Conservation (phyloP, 208 protist genomes). For the Crithidia fasciculata region DNA sequence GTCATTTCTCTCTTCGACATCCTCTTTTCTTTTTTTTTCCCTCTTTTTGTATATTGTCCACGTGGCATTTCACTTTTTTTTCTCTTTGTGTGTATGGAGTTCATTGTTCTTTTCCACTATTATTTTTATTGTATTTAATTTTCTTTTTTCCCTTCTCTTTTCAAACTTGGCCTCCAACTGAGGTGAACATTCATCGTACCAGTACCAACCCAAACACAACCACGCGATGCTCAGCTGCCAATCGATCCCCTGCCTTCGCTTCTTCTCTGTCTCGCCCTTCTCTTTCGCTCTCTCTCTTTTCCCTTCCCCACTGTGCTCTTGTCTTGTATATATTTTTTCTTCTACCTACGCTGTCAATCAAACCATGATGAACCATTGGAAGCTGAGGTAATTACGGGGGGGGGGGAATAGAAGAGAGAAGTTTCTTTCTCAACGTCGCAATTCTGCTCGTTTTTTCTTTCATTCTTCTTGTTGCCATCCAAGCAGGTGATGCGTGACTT, state of each 20-base stretch:
- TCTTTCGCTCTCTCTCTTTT: conserved; percentile 19
- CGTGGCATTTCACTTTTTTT: conserved; percentile 5
- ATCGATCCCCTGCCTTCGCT: background rate
- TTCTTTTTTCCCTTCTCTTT: background rate
- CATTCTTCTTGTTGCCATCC: no score
- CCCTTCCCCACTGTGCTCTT: conserved; percentile 8
- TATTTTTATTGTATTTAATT: background rate
- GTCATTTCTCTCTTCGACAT: no score
- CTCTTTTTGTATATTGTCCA: background rate
- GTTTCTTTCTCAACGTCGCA: no score
- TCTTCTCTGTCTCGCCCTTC: no score
- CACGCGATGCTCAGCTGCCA: conserved; percentile 13
- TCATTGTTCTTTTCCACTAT: conserved; percentile 19
- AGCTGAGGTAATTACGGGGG: no score
- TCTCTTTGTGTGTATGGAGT: no score
- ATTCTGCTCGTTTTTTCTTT: no score
- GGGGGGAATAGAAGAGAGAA: no score
- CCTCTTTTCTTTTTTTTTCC: conserved; percentile 2
- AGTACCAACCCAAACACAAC: no score
- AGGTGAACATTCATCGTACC: no score
- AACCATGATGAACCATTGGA: no score
- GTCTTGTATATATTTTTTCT: conserved; percentile 14
- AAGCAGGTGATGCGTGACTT: no score
- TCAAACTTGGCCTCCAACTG: background rate
- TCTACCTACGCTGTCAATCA: background rate